A percentile compares a stretch with the other conserved stretches of the same genome.
Conservation (phyloP, 2,329 filamentous ascomycete genomes). For the Uncinocarpus reesii region DNA sequence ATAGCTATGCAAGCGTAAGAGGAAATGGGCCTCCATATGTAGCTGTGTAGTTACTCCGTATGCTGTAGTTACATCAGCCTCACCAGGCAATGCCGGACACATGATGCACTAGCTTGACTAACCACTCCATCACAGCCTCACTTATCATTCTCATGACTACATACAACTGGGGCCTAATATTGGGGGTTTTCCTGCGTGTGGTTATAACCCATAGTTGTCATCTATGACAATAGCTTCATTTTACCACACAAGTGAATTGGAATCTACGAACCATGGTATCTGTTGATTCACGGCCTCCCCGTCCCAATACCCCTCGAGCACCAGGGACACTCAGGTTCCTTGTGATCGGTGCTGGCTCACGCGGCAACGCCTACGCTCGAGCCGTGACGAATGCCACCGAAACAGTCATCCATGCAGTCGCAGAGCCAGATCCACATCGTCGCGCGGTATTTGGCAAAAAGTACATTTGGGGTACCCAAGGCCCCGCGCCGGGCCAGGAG, state of each 20-base stretch:
- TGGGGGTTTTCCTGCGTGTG: too few species aligned
- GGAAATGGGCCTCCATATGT: too few species aligned
- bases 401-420: conserved; percentile 64
- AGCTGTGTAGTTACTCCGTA: too few species aligned
- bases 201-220: too few species aligned
- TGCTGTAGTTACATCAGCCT: too few species aligned
- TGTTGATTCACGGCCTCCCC: background rate
- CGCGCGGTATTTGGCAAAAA: conserved; percentile 57
- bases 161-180: too few species aligned
- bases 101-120: too few species aligned
- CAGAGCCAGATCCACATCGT: conserved; percentile 71
- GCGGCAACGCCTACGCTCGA: conserved; percentile 63
- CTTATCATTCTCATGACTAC: too few species aligned
- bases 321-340: conserved; percentile 50
- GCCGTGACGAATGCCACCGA: conserved; percentile 56
- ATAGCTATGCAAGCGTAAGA: too few species aligned
- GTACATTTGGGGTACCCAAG: conserved; percentile 58
- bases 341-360: conserved; percentile 71
- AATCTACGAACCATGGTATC: background rate
- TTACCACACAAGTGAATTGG: background rate
- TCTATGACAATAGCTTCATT: too few species aligned
- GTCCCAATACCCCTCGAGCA: background rate
- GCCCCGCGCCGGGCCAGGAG: conserved; percentile 50
- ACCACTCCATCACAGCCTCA: too few species aligned
- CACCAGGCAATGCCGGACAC: too few species aligned